Conservation (phyloP, 331 rosid species). For the Spiraea crenata region DNA sequence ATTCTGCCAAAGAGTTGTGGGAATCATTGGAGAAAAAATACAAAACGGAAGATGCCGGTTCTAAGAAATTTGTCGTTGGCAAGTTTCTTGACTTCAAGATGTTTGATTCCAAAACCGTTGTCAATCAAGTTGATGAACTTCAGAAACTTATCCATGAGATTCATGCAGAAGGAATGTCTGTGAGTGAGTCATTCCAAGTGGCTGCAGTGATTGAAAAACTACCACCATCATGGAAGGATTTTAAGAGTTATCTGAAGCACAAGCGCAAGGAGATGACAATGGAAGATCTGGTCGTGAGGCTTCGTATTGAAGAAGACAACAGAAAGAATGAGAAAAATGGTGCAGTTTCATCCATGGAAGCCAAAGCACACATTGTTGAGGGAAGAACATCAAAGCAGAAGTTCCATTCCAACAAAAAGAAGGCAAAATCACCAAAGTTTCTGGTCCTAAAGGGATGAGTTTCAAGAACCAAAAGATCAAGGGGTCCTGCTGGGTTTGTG, state of each 20-base stretch:
- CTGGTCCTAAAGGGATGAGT: too few species aligned
- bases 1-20: neutral
- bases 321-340: neutral
- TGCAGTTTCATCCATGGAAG: too few species aligned
- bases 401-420: too few species aligned
- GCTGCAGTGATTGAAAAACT: neutral
- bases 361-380: too few species aligned
- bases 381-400: too few species aligned
- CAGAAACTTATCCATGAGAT: neutral
- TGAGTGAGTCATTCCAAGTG: neutral
- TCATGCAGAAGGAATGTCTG: neutral
- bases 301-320: neutral
- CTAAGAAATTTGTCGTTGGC: neutral
- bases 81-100: neutral
- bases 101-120: neutral
- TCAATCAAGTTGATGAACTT: neutral
- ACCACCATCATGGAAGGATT: neutral
- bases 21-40: neutral
- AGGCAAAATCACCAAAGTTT: too few species aligned
- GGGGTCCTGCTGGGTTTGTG: too few species aligned
- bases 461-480: too few species aligned
- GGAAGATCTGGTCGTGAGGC: neutral
- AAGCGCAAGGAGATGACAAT: neutral
- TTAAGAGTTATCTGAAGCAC: neutral
- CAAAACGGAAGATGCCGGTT: neutral